Percentiles rank a stretch among this genome's conserved stretches.
phyloP scores from a whole-genome alignment of 192 early-diverging fungal genomes.

The Coemansia sp. region DNA sequence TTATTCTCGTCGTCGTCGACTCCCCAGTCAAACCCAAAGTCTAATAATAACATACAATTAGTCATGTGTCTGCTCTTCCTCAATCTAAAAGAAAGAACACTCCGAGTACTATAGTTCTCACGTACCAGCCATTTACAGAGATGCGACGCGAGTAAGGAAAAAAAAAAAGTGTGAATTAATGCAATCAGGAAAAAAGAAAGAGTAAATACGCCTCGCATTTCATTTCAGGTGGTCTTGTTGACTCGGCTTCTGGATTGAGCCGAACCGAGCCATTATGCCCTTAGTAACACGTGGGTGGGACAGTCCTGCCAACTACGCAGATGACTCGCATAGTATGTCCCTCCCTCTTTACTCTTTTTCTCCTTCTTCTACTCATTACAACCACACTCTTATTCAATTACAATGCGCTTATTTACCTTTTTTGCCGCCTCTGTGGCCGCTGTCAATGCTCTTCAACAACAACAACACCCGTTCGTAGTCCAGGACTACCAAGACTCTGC shows the following conservation, averaged over 20 bases:
- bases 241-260: conserved; percentile 1
- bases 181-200: not conserved
- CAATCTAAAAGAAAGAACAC: not conserved
- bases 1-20: conserved; percentile 4
- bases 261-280: not conserved
- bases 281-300: not conserved
- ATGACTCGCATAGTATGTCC: not conserved
- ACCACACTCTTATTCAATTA: not conserved
- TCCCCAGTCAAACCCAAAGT: conserved; percentile 52
- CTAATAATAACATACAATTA: not conserved
- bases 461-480: not conserved
- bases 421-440: not conserved
- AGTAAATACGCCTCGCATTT: not conserved
- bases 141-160: not conserved
- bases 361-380: not conserved
- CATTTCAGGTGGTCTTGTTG: not conserved
- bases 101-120: not conserved
- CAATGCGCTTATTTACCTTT: not conserved
- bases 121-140: conserved; percentile 5
- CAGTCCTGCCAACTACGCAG: not conserved
- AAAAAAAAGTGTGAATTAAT: not conserved
- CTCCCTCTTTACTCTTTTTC: not conserved
- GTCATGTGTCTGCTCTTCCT: not conserved
- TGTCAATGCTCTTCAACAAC: not conserved
- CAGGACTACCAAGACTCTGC: not conserved